Percentiles rank a stretch among this genome's conserved stretches.
Conservation (phyloP, 2,329 filamentous ascomycete species). For the Penicillium sp. region DNA sequence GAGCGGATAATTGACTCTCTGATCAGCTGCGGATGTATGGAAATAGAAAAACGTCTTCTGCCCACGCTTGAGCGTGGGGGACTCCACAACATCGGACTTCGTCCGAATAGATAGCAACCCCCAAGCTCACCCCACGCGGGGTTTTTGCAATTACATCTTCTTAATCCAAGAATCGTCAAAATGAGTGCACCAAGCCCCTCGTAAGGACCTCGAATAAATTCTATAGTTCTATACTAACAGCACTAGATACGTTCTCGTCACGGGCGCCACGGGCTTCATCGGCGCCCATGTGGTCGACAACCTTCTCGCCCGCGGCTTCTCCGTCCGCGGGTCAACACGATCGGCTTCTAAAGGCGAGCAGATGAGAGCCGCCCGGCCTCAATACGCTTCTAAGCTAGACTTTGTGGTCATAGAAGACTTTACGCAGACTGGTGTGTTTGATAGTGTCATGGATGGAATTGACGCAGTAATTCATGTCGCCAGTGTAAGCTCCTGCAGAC, state of each 20-base stretch:
- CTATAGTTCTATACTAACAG: neutral
- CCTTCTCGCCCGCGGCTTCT: constrained; percentile 21
- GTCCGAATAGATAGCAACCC: neutral
- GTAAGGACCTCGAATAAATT: neutral
- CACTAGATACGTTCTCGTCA: constrained; percentile 22
- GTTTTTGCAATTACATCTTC: neutral
- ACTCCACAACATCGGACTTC: neutral
- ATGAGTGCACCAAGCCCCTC: constrained; percentile 3
- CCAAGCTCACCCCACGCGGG: constrained; percentile 1
- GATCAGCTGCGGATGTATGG: neutral
- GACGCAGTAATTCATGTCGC: constrained; percentile 48
- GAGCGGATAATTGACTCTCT: too few species aligned
- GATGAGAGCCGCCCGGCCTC: constrained; percentile 40
- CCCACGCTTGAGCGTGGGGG: neutral
- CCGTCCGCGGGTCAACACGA: constrained; percentile 24
- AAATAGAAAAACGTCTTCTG: neutral
- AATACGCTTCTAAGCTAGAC: constrained; percentile 38
- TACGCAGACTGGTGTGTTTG: constrained; percentile 36
- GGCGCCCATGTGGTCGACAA: constrained; percentile 30
- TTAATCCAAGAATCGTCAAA: neutral
- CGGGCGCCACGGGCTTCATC: constrained; percentile 30
- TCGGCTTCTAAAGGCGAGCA: constrained; percentile 25
- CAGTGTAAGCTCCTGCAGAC: constrained; percentile 34
- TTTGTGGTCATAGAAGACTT: constrained; percentile 48
- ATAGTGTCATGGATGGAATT: constrained; percentile 41